These are phyloP conservation scores for Malassezia psittaci DNA, from an alignment of 1,284 basidiomycete genomes.

Conservation along the genomic window DNA sequence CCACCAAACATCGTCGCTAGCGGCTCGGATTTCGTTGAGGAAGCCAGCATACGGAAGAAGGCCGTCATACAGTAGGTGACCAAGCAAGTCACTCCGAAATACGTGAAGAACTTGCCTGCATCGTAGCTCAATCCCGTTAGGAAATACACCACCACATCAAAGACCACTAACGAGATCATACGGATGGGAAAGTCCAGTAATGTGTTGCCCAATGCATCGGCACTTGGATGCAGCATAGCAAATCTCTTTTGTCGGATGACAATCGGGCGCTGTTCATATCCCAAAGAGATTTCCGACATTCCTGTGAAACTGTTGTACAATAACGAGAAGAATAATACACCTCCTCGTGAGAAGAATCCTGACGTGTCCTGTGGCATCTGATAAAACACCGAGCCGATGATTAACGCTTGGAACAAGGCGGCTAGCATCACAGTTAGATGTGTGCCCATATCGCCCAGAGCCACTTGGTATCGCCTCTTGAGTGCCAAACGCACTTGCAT, in stretches of 20 bases:
- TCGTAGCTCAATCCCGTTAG: slow-evolving; percentile 55
- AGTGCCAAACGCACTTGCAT: slow-evolving; percentile 59
- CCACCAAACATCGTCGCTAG: slow-evolving; percentile 51
- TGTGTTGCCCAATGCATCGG: slow-evolving; percentile 57
- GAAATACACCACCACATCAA: slow-evolving; percentile 59
- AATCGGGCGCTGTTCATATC: slow-evolving; percentile 61
- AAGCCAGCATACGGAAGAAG: slow-evolving; percentile 51
- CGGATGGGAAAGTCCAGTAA: slow-evolving; percentile 63
- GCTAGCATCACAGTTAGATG: slow-evolving; percentile 32
- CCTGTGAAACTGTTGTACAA: slow-evolving; percentile 41
- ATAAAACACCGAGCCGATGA: slow-evolving; percentile 69
- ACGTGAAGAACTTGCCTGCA: slow-evolving; percentile 48
- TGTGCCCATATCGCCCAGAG: slow-evolving; percentile 55
- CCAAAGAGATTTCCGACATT: slow-evolving; percentile 58
- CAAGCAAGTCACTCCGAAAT: slow-evolving; percentile 27
- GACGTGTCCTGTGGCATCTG: slow-evolving; percentile 28
- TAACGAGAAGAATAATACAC: slow-evolving; percentile 36
- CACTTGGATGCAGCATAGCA: slow-evolving; percentile 49
- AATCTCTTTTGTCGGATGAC: slow-evolving; percentile 55
- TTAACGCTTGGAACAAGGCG: slow-evolving; percentile 52
- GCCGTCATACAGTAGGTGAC: slow-evolving; percentile 46
- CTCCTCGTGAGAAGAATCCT: slow-evolving; percentile 32
- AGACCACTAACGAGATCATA: slow-evolving; percentile 53
- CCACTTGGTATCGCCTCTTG: slow-evolving; percentile 55
- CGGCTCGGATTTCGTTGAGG: slow-evolving; percentile 24